Percentiles rank a stretch among this genome's conserved stretches.
phyloP scores from a whole-genome alignment of 1,139 yeast species.

The Yamadazyma triangularis region DNA sequence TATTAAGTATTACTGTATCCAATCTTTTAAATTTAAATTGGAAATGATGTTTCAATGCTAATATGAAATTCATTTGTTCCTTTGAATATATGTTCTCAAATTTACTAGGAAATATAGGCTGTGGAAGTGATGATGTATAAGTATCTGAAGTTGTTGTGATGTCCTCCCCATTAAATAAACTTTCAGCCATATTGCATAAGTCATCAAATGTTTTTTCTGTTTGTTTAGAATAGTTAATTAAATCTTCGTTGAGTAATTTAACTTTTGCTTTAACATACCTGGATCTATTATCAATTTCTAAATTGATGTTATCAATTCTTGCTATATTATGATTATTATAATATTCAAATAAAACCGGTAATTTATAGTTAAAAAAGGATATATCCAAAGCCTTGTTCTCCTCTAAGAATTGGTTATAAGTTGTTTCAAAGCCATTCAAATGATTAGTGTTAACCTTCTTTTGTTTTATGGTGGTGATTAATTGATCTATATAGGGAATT shows the following conservation, averaged over 20 bases:
- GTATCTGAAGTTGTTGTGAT: background rate
- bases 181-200: constrained; percentile 11
- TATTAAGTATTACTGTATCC: constrained; percentile 8
- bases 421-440: constrained; percentile 1
- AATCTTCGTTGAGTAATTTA: constrained; percentile 6
- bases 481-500: constrained; percentile 1
- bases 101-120: constrained; percentile 4
- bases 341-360: constrained; percentile 8
- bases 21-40: constrained; percentile 12
- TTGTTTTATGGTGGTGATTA: constrained; percentile 2
- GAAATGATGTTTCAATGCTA: constrained; percentile 9
- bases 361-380: constrained; percentile 13
- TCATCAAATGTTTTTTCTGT: constrained; percentile 8
- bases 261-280: constrained; percentile 9
- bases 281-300: constrained; percentile 10
- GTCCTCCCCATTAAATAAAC: constrained; percentile 5
- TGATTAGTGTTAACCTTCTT: constrained; percentile 2
- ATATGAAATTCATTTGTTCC: constrained; percentile 11
- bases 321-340: constrained; percentile 6
- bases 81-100: constrained; percentile 11
- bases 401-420: constrained; percentile 6
- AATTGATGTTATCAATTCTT: constrained; percentile 5
- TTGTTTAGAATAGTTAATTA: constrained; percentile 1
- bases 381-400: constrained; percentile 9
- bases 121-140: constrained; percentile 1